phyloP scores from a whole-genome alignment of 2,329 filamentous ascomycete species.

The Thielaviopsis euricoi region DNA sequence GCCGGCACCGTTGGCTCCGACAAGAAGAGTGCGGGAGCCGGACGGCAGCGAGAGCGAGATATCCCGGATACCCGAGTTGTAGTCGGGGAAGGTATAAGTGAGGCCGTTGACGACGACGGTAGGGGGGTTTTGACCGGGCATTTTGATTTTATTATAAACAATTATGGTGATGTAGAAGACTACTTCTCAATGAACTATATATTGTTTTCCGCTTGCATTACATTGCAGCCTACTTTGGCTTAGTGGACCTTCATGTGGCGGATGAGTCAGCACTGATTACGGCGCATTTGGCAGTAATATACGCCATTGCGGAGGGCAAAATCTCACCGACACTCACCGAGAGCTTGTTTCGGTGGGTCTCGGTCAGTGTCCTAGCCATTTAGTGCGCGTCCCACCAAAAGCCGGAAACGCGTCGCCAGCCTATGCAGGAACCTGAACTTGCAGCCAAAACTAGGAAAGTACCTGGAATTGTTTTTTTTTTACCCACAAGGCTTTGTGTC shows the following conservation, averaged over 20 bases:
- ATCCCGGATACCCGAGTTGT: slow-evolving; percentile 58
- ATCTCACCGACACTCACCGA: neutral
- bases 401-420: neutral
- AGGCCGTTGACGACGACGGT: slow-evolving; percentile 60
- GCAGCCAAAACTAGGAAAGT: neutral
- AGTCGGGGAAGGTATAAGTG: slow-evolving; percentile 79
- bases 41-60: slow-evolving; percentile 63
- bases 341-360: neutral
- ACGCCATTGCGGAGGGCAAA: too few relatives aligned
- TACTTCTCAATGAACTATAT: too few relatives aligned
- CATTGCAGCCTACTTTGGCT: too few relatives aligned
- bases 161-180: too few relatives aligned
- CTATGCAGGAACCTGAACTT: neutral
- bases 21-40: slow-evolving; percentile 73
- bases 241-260: too few relatives aligned
- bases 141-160: slow-evolving; percentile 12
- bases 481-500: too few relatives aligned
- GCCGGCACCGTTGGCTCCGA: slow-evolving; percentile 91
- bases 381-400: neutral
- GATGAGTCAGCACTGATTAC: neutral
- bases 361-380: neutral
- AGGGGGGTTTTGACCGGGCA: slow-evolving; percentile 24
- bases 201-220: too few relatives aligned
- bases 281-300: too few relatives aligned
- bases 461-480: too few relatives aligned